Evolutionary conservation across 176 grass and related monocot species (phyloP).

Genomic region (Secale cereale): DNA sequence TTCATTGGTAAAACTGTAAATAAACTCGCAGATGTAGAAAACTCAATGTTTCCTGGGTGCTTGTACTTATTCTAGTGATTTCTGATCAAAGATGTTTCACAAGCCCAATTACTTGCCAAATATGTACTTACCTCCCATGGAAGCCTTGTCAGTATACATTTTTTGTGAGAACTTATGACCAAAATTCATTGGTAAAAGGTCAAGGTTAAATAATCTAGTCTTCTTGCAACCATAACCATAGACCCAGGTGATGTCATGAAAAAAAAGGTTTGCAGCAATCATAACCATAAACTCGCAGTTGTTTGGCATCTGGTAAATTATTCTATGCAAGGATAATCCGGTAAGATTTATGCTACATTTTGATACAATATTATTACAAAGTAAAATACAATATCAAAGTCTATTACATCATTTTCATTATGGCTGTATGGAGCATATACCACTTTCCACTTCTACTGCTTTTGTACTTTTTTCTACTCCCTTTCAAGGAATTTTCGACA

Average conservation of each 20-base stretch:
- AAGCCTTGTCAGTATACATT: no score
- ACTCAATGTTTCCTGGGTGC: neutral
- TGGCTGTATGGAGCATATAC: constrained; percentile 1
- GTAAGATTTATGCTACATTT: neutral
- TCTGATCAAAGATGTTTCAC: neutral
- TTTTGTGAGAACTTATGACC: neutral
- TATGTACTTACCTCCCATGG: no score
- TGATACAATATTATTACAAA: neutral
- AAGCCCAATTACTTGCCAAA: neutral
- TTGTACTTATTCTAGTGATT: neutral
- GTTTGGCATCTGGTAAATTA: neutral
- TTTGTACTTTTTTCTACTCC: constrained; percentile 4
- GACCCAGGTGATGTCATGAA: neutral
- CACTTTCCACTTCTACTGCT: constrained; percentile 5
- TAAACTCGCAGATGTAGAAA: neutral
- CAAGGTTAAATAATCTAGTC: neutral
- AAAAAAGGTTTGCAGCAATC: neutral
- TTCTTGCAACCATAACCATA: neutral
- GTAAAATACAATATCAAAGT: neutral
- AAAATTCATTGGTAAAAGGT: neutral
- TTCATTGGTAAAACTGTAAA: neutral
- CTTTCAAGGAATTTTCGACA: constrained; percentile 38
- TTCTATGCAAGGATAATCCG: neutral
- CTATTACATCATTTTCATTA: constrained; percentile 23
- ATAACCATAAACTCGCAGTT: neutral